These are phyloP conservation scores for Rhododendron griersonianum DNA, from an alignment of 148 eudicot species.

Conservation along the genomic window DNA sequence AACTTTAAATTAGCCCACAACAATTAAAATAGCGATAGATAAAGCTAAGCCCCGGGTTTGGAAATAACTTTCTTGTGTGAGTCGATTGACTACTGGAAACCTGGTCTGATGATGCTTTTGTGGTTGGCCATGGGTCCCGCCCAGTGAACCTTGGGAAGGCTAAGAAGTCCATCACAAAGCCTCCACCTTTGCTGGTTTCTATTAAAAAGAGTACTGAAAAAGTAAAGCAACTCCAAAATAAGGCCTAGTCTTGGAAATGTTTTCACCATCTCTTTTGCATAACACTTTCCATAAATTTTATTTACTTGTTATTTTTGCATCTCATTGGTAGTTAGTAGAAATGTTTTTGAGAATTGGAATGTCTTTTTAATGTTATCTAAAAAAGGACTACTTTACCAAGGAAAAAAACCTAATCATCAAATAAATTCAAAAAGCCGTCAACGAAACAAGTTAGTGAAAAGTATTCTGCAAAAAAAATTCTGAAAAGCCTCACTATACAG, in stretches of 20 bases:
- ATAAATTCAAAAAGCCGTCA: background rate
- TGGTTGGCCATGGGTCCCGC: conserved; percentile 43
- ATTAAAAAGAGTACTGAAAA: conserved; percentile 11
- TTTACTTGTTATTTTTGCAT: background rate
- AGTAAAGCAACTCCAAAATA: background rate
- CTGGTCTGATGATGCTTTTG: conserved; percentile 27
- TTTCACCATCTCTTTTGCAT: background rate
- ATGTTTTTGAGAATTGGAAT: background rate
- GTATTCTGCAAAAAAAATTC: background rate
- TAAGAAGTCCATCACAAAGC: conserved; percentile 78
- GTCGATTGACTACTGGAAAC: conserved; percentile 33
- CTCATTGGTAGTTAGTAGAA: background rate
- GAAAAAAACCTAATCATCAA: background rate
- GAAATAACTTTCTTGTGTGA: conserved; percentile 32
- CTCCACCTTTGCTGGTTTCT: conserved; percentile 52
- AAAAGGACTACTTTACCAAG: background rate
- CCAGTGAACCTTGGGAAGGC: conserved; percentile 36
- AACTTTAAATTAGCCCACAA: too few relatives aligned
- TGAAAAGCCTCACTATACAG: background rate
- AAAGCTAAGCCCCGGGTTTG: conserved; percentile 41
- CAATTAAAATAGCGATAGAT: too few relatives aligned
- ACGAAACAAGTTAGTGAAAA: background rate
- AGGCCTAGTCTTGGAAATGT: background rate
- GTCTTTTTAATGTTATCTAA: background rate
- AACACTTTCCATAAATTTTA: background rate